These are phyloP conservation scores for Geosmithia putterillii DNA, from an alignment of 2,329 filamentous ascomycete genomes.

Conservation along the genomic window DNA sequence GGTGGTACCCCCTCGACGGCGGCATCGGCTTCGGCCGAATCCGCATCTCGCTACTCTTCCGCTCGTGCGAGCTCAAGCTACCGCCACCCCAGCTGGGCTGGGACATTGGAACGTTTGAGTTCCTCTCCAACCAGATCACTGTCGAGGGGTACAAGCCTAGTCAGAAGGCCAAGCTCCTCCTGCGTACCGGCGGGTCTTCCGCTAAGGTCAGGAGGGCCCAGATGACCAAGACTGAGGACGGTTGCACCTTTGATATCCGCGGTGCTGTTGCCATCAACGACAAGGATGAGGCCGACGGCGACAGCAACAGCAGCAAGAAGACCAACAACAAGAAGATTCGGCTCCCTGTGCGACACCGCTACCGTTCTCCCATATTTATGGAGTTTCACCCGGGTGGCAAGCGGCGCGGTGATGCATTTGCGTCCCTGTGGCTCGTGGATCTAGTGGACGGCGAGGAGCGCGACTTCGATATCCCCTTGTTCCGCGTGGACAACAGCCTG, in stretches of 20 bases:
- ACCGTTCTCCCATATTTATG: conserved; percentile 79
- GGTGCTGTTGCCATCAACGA: conserved; percentile 20
- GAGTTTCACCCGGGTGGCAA: conserved; percentile 66
- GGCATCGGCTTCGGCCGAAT: conserved; percentile 86
- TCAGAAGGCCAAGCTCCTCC: conserved; percentile 60
- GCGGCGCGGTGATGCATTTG: conserved; percentile 61
- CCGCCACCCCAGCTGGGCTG: conserved; percentile 82
- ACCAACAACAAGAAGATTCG: conserved; percentile 34
- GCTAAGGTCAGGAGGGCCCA: conserved; percentile 53
- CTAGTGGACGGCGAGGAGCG: conserved; percentile 68
- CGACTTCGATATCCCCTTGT: conserved; percentile 80
- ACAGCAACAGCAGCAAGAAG: not conserved
- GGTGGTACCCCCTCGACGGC: conserved; percentile 95
- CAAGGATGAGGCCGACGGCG: not conserved
- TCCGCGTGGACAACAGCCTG: conserved; percentile 63
- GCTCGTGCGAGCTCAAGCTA: conserved; percentile 74
- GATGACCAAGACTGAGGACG: conserved; percentile 49
- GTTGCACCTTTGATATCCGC: conserved; percentile 34
- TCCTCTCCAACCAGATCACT: conserved; percentile 58
- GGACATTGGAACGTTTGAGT: conserved; percentile 93
- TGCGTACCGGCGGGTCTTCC: conserved; percentile 76
- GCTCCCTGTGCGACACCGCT: conserved; percentile 81
- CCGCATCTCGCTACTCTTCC: conserved; percentile 80
- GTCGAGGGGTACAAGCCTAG: conserved; percentile 49
- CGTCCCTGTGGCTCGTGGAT: conserved; percentile 76